These are phyloP conservation scores for Chrysoporthe puriensis DNA, from an alignment of 2,329 filamentous ascomycete genomes.

Conservation along the genomic window DNA sequence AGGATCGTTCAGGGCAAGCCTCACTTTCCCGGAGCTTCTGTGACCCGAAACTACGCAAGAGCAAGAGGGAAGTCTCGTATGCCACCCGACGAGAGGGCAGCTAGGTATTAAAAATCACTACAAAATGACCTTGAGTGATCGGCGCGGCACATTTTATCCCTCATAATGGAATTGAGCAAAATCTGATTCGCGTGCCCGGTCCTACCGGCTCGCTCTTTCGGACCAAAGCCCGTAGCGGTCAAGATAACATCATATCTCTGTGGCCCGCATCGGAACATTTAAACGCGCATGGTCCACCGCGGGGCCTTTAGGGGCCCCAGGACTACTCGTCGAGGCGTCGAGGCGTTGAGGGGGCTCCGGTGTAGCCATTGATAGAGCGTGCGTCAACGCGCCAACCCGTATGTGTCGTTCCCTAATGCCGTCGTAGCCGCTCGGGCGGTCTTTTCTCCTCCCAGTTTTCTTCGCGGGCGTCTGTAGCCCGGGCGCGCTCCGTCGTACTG, in stretches of 20 bases:
- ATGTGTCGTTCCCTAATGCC: slow-evolving; percentile 6
- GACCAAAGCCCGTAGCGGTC: neutral
- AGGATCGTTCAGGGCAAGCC: slow-evolving; percentile 2
- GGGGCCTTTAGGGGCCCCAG: neutral
- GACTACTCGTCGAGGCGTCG: neutral
- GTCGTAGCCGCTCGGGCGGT: neutral
- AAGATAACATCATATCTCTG: slow-evolving; percentile 5
- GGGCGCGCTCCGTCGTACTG: neutral
- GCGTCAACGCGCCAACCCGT: neutral
- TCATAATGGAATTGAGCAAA: neutral
- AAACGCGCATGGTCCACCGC: slow-evolving; percentile 6
- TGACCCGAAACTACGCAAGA: slow-evolving; percentile 3
- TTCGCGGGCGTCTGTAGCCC: neutral
- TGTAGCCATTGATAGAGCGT: neutral
- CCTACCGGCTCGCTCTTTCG: slow-evolving; percentile 15
- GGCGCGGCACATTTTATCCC: slow-evolving; percentile 1
- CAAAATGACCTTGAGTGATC: neutral
- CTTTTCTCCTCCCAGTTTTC: neutral
- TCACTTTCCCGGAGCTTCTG: slow-evolving; percentile 2
- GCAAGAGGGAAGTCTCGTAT: neutral
- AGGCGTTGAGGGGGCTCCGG: neutral
- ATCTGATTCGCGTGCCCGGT: slow-evolving; percentile 9
- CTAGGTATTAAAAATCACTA: neutral
- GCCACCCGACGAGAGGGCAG: neutral
- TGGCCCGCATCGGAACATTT: neutral